Evolutionary conservation across 768 basidiomycete genomes (phyloP).

Genomic region (Leucosporidium yakuticum): DNA sequence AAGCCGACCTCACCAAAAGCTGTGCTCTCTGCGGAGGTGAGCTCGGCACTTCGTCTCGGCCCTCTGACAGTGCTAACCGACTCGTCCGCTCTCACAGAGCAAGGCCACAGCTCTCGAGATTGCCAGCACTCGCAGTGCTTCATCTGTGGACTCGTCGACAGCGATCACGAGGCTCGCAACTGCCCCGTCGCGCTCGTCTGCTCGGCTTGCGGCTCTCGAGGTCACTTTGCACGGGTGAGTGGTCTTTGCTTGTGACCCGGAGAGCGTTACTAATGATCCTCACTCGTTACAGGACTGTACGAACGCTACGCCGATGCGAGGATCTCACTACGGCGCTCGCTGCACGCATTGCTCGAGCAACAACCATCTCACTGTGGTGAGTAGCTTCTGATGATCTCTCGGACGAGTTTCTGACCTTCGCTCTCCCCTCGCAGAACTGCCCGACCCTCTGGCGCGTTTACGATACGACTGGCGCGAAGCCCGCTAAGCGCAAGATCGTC

Average conservation of each 20-base stretch:
- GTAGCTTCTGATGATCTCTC: neutral
- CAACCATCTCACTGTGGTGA: conserved; percentile 16
- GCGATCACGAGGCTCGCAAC: conserved; percentile 31
- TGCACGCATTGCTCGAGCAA: conserved; percentile 20
- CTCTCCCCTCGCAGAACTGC: conserved; percentile 19
- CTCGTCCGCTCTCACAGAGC: neutral
- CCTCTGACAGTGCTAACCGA: neutral
- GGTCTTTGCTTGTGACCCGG: too few relatives aligned
- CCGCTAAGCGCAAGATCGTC: conserved; percentile 23
- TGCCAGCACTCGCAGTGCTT: conserved; percentile 34
- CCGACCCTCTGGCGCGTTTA: conserved; percentile 27
- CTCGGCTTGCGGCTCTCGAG: conserved; percentile 27
- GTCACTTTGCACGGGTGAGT: conserved; percentile 26
- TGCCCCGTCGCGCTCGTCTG: conserved; percentile 33
- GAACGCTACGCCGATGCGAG: conserved; percentile 3
- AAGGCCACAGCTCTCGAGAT: conserved; percentile 28
- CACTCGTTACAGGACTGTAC: conserved; percentile 11
- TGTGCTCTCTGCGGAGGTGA: conserved; percentile 34
- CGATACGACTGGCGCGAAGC: conserved; percentile 28
- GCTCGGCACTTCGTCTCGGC: neutral
- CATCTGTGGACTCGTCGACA: conserved; percentile 32
- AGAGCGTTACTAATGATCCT: neutral
- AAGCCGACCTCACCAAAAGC: conserved; percentile 30
- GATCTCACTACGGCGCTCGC: conserved; percentile 1
- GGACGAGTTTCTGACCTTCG: neutral